Base-by-base conservation (phyloP, 805 yeast genomes). In the Blastobotrys parvus region DNA sequence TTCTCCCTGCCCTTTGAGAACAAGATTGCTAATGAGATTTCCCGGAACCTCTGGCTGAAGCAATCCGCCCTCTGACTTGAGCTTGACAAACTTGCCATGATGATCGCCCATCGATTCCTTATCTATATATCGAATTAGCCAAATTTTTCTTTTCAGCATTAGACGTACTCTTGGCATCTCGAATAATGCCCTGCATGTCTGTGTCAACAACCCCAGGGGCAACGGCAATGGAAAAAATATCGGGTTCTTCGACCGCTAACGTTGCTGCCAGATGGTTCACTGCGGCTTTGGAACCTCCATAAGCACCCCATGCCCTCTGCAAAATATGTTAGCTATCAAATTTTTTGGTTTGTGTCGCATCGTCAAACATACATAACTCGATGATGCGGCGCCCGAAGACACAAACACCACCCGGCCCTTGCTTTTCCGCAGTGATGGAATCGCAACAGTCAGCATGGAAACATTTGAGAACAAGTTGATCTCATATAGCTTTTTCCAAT, bases 171-270 rank as follows among this genome's bases (percentile, higher is more conserved):
- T n/a, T n/a, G n/a, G n/a, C n/a, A 15, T 76, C 81, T 53, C 97
- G 76, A 45, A 90, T 88, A 43, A 77, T 80, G 5, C 51, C 59
- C 64, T 92, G 97, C 97, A 92, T 90, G 17, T 68, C 68, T 1
- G 98, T 90, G 58, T 86, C 86, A 1, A 92, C 97, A 1, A 87
- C 94, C 3, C 98, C 97, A 0, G 97, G 97, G 0, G 95, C 96
- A 19, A 92, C 71, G 0, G 96, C 70, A 8, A 88, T 64, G 3
- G 82, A 68, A 29, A 65, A 61, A n/a, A 87, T 63, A 0, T 65
- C 69, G 1, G 70, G 65, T 57, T 83, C 88, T 55, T 88, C 96
- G 4, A 64, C 67, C 1, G 85, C 81, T 13, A 90, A 59, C 11
- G 84, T 76, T 38, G 65, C 57, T 4, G 85, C 78, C 41, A 87